These are phyloP conservation scores for Russula foetens DNA, from an alignment of 768 basidiomycete genomes.

Conservation along the genomic window DNA sequence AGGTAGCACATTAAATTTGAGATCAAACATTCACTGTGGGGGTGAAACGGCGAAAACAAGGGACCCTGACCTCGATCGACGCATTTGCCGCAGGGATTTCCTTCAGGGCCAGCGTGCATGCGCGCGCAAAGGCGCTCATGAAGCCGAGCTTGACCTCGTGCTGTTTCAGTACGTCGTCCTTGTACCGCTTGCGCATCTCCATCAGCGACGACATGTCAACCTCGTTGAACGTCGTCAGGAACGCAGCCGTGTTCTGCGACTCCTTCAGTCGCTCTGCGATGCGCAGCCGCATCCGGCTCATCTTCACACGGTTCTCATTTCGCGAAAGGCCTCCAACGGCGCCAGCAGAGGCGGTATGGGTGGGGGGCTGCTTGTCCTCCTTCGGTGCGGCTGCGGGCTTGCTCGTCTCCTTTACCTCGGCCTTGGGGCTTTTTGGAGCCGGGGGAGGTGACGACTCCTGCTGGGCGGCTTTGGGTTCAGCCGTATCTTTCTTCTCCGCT, in stretches of 20 bases:
- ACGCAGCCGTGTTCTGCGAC: conserved; percentile 94
- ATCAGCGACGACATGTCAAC: conserved; percentile 98
- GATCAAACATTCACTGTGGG: not conserved
- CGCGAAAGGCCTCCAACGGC: conserved; percentile 43
- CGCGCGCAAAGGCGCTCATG: conserved; percentile 96
- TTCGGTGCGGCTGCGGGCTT: conserved; percentile 24
- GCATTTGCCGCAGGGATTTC: conserved; percentile 95
- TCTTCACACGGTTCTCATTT: conserved; percentile 92
- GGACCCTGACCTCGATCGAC: conserved; percentile 54
- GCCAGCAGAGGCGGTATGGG: conserved; percentile 23
- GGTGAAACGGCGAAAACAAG: conserved; percentile 25
- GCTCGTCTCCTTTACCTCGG: conserved; percentile 30
- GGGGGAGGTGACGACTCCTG: conserved; percentile 35
- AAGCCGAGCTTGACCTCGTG: conserved; percentile 96
- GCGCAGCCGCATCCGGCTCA: conserved; percentile 96
- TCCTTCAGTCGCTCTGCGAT: conserved; percentile 98
- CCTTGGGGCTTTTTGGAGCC: conserved; percentile 28
- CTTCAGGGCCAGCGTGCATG: conserved; percentile 71
- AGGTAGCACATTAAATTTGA: not conserved
- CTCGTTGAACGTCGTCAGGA: conserved; percentile 98
- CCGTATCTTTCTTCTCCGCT: conserved; percentile 33
- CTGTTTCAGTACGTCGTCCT: conserved; percentile 82
- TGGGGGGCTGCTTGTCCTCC: conserved; percentile 17
- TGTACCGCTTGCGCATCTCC: conserved; percentile 86
- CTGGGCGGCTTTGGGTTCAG: conserved; percentile 34